Evolutionary conservation across 495 filamentous ascomycete species (phyloP).

Genomic region (Rhypophila decipiens): DNA sequence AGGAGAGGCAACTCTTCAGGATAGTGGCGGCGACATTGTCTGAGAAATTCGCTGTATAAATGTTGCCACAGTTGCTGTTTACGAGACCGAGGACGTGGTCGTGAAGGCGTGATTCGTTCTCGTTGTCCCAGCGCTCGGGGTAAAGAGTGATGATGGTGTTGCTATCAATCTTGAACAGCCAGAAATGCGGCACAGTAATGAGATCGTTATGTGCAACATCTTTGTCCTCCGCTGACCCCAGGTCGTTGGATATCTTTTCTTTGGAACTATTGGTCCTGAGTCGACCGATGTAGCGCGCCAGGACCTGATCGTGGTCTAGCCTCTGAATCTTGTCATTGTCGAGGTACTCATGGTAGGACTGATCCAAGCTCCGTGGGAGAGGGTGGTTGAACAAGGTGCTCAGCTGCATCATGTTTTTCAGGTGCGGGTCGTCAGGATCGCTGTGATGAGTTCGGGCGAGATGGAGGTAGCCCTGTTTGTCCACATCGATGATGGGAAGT

Average conservation of each 20-base stretch:
- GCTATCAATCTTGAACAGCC: conserved; percentile 8
- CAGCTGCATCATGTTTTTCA: conserved; percentile 1
- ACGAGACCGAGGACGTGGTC: conserved; percentile 5
- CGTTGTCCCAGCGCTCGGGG: conserved; percentile 1
- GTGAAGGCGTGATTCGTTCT: background rate
- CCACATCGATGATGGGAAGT: conserved; percentile 6
- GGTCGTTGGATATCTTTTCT: too few species aligned
- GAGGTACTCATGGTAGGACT: conserved; percentile 6
- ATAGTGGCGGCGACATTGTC: background rate
- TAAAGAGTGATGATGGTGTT: conserved; percentile 8
- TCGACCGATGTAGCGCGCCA: conserved; percentile 1
- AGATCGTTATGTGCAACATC: background rate
- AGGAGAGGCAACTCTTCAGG: background rate
- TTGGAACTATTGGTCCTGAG: background rate
- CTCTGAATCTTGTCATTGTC: background rate
- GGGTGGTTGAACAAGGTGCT: conserved; percentile 2
- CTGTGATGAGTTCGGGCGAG: background rate
- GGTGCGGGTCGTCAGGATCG: background rate
- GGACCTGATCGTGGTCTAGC: conserved; percentile 5
- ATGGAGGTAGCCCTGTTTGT: conserved; percentile 4
- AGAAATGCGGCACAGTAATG: conserved; percentile 8
- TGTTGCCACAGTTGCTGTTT: conserved; percentile 2
- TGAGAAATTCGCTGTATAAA: background rate
- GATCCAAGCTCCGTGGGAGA: conserved; percentile 4
- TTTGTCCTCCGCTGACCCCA: background rate